Percentiles rank a stretch among this genome's conserved stretches.
These are phyloP conservation scores for Phyllosticta citrichinensis DNA, from an alignment of 2,329 filamentous ascomycete genomes.

Conservation along the genomic window DNA sequence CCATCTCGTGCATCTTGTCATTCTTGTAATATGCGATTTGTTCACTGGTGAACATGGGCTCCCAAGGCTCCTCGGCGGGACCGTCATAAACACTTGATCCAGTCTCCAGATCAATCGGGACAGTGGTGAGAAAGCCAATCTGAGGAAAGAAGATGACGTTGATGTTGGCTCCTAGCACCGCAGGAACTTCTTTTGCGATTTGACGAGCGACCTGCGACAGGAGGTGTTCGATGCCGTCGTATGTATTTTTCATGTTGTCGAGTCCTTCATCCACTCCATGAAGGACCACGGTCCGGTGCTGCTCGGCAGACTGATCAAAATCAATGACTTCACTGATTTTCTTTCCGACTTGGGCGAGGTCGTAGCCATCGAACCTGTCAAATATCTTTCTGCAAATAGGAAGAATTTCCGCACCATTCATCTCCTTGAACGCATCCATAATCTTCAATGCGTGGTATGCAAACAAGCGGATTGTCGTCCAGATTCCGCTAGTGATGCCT, in stretches of 20 bases:
- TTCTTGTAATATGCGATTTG: conserved; percentile 73
- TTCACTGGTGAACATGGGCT: conserved; percentile 64
- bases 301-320: conserved; percentile 63
- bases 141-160: conserved; percentile 89
- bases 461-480: conserved; percentile 65
- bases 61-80: conserved; percentile 54
- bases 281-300: conserved; percentile 62
- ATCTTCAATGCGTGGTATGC: conserved; percentile 61
- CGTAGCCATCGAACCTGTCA: conserved; percentile 46
- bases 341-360: conserved; percentile 57
- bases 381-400: conserved; percentile 50
- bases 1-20: conserved; percentile 66
- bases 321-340: conserved; percentile 67
- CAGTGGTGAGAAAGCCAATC: conserved; percentile 76
- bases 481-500: conserved; percentile 57
- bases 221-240: conserved; percentile 66
- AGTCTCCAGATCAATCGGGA: conserved; percentile 51
- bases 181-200: conserved; percentile 54
- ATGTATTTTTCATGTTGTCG: conserved; percentile 66
- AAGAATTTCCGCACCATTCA: conserved; percentile 45
- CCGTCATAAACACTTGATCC: conserved; percentile 56
- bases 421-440: conserved; percentile 49
- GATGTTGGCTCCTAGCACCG: conserved; percentile 41
- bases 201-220: conserved; percentile 57
- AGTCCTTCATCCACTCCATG: conserved; percentile 62